A percentile compares a stretch with the other conserved stretches of the same genome.
Evolutionary conservation across 2,329 filamentous ascomycete genomes (phyloP).

Genomic region (Xylariaceae sp.): DNA sequence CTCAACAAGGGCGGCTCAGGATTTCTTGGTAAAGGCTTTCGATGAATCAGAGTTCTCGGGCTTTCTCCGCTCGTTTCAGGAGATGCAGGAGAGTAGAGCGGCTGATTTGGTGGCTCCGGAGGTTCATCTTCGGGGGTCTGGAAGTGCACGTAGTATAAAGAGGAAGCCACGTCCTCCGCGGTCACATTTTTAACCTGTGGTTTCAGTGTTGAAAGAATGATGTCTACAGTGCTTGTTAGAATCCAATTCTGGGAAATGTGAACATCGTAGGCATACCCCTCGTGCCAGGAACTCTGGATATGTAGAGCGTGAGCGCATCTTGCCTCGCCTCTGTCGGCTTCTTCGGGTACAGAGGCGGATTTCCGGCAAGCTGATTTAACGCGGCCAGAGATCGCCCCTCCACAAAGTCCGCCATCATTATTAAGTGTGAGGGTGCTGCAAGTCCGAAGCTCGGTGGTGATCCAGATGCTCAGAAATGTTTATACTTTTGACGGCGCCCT

Average conservation of each 20-base stretch:
- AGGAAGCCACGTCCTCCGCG: constrained; percentile 78
- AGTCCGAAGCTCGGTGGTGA: too few species aligned
- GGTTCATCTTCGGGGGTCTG: constrained; percentile 56
- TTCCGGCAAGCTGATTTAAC: constrained; percentile 75
- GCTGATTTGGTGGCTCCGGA: constrained; percentile 29
- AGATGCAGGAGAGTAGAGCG: constrained; percentile 29
- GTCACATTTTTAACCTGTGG: constrained; percentile 87
- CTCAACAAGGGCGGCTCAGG: constrained; percentile 17
- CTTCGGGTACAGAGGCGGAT: constrained; percentile 81
- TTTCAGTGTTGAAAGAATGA: constrained; percentile 88
- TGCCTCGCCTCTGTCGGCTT: constrained; percentile 66
- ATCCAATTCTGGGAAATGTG: constrained; percentile 4
- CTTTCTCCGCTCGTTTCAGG: constrained; percentile 44
- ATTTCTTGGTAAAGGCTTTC: constrained; percentile 45
- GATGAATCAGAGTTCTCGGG: constrained; percentile 40
- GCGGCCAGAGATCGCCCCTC: constrained; percentile 81
- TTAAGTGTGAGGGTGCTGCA: too few species aligned
- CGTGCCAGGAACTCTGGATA: constrained; percentile 87
- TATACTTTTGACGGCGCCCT: not conserved
- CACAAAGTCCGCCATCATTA: constrained; percentile 44
- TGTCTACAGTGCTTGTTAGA: constrained; percentile 51
- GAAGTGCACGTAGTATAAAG: constrained; percentile 87
- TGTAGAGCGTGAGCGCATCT: constrained; percentile 79
- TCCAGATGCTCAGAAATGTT: not conserved
- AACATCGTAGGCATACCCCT: constrained; percentile 55